Evolutionary conservation across 83 land plant genomes (phyloP), one percentile per base, ranked within the genome.

Genomic region (Thuja plicata): DNA sequence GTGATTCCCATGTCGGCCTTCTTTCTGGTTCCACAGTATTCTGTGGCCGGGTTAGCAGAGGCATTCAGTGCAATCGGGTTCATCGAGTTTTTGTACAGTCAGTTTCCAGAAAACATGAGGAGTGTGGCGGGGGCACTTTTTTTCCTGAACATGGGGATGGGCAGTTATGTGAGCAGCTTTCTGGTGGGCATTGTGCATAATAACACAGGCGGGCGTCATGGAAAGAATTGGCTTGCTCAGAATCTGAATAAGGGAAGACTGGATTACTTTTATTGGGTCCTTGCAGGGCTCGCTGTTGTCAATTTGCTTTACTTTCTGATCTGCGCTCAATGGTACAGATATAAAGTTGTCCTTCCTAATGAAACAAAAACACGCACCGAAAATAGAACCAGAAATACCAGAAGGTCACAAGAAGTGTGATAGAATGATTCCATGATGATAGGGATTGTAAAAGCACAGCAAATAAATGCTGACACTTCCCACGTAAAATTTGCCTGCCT

Each of bases 1-100:
- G 16, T 52, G 7, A 50, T 91, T 15, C 91, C 90, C 12, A 82
- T 90, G 88, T 86, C 93, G 8, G 89, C 87, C 5, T 57, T 91
- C 87, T 95, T 91, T 92, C 89, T 95, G 30, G 79, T 96, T 35
- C 97, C 97, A 3, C 98, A 96, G 88, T 90, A 92, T 50, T 79
- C 88, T 38, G 34, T 96, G 34, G 37, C 48, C 5, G 98, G 98
- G 0, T 13, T 95, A 32, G 92, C 97, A 13, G 98, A 95, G 85
- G 98, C 94, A 13, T 92, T 94, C 48, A 92, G 91, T 55, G 85
- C 88, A 38, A 91, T 95, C 24, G 98, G 94, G 19, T 91, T 92
- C 48, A 89, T 91, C 9, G 96, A 95, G 87, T 96, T 96, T 87
- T 91, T 91, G 91, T 96, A 95, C 91, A 91, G 92, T 1, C 96